A percentile compares a stretch with the other conserved stretches of the same genome.
Evolutionary conservation across 441 rosid genomes (phyloP).

Genomic region (Erodium moschatum): DNA sequence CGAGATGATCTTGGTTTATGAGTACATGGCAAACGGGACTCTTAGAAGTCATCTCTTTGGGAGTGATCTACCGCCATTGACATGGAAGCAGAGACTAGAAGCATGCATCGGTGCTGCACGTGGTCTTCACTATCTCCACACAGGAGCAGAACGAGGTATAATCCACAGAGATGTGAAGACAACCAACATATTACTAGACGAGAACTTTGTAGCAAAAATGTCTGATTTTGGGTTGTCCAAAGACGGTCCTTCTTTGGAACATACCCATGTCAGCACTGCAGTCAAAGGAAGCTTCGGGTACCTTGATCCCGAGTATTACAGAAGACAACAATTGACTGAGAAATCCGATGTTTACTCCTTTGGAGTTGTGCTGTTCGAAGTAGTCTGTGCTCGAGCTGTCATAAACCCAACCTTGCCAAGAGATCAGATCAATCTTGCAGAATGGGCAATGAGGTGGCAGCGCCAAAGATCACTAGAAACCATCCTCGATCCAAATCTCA

Average conservation of each 20-base stretch:
- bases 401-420: slow-evolving; percentile 86
- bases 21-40: slow-evolving; percentile 96
- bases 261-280: slow-evolving; percentile 95
- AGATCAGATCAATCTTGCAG: slow-evolving; percentile 94
- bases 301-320: slow-evolving; percentile 91
- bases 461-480: slow-evolving; percentile 88
- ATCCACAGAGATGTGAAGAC: slow-evolving; percentile 98
- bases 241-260: slow-evolving; percentile 83
- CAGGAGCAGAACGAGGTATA: slow-evolving; percentile 88
- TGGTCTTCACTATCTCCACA: slow-evolving; percentile 91
- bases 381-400: slow-evolving; percentile 88
- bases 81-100: slow-evolving; percentile 93
- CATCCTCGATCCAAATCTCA: slow-evolving; percentile 75
- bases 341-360: slow-evolving; percentile 94
- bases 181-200: slow-evolving; percentile 85
- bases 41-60: slow-evolving; percentile 90
- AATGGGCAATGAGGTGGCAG: slow-evolving; percentile 98
- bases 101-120: slow-evolving; percentile 94
- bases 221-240: slow-evolving; percentile 98
- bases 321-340: slow-evolving; percentile 90
- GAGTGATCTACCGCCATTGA: slow-evolving; percentile 61
- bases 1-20: slow-evolving; percentile 90
- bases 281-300: slow-evolving; percentile 98
- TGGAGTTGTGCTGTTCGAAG: slow-evolving; percentile 94
- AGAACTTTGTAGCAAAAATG: slow-evolving; percentile 84